Percentiles rank a stretch among this genome's conserved stretches.
Conservation (phyloP, 139 green algal species). For the Astrephomene gubernaculifera region DNA sequence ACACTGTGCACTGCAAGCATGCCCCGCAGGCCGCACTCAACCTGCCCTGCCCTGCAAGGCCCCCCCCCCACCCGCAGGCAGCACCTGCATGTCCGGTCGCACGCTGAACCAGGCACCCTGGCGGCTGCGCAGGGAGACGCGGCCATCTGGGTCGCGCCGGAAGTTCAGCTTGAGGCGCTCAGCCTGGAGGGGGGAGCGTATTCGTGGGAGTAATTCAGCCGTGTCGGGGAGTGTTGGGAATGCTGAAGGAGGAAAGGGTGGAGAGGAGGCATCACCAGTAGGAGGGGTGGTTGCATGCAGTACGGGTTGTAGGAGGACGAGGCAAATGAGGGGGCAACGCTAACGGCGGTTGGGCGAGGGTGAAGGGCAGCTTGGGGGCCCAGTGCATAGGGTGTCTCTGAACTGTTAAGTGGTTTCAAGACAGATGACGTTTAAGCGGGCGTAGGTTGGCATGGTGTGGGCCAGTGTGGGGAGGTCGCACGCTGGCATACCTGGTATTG, state of each 20-base stretch:
- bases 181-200: background rate
- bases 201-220: background rate
- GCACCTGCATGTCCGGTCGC: conserved; percentile 58
- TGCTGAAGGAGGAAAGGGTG: background rate
- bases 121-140: conserved; percentile 47
- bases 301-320: too few relatives aligned
- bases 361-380: background rate
- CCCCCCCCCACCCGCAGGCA: background rate
- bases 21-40: too few relatives aligned
- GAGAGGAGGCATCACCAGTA: background rate
- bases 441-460: background rate
- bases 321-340: too few relatives aligned
- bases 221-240: background rate
- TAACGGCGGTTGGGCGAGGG: too few relatives aligned
- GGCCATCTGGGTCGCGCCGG: conserved; percentile 31
- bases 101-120: conserved; percentile 51
- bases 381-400: background rate
- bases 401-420: background rate
- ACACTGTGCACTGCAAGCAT: background rate
- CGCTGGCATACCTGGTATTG: conserved; percentile 18
- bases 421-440: background rate
- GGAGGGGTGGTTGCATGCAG: background rate
- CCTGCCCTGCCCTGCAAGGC: background rate
- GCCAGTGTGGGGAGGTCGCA: background rate
- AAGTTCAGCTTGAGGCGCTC: conserved; percentile 46